Evolutionary conservation across 495 filamentous ascomycete genomes (phyloP).

Genomic region (Aspergillus heteromorphus): DNA sequence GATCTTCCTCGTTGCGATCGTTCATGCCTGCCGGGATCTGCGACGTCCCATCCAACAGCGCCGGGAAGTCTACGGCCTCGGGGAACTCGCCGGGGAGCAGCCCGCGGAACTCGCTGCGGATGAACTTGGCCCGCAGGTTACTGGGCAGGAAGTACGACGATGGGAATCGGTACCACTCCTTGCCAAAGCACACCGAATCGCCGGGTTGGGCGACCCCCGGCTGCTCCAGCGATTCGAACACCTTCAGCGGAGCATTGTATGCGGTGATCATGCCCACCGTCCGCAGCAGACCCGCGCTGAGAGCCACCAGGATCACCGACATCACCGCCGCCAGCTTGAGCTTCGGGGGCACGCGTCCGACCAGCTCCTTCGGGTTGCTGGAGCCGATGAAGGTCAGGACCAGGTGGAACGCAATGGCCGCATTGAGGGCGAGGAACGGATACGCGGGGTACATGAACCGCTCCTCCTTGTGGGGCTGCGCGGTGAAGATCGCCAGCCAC

Average conservation of each 20-base stretch:
- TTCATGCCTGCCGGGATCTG: conserved; percentile 82
- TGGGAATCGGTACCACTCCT: conserved; percentile 99
- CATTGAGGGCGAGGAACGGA: conserved; percentile 86
- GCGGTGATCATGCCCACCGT: conserved; percentile 75
- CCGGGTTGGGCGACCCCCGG: conserved; percentile 45
- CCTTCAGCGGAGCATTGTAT: conserved; percentile 77
- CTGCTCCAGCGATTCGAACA: conserved; percentile 58
- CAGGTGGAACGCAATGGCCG: conserved; percentile 78
- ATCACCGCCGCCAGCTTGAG: conserved; percentile 60
- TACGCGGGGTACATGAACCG: conserved; percentile 98
- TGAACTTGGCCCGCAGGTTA: conserved; percentile 73
- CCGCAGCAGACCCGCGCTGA: conserved; percentile 63
- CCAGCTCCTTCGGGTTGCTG: conserved; percentile 55
- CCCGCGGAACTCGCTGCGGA: conserved; percentile 84
- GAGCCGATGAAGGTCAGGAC: conserved; percentile 67
- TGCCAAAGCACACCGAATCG: conserved; percentile 82
- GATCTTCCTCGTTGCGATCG: conserved; percentile 82
- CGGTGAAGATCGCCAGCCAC: conserved; percentile 87
- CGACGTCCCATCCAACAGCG: conserved; percentile 72
- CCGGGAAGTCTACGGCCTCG: conserved; percentile 55
- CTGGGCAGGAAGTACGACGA: conserved; percentile 85
- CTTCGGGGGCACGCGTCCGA: conserved; percentile 63
- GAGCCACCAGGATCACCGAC: conserved; percentile 48
- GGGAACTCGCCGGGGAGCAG: conserved; percentile 88
- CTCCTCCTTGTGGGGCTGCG: conserved; percentile 96